Conservation (phyloP, 73 alveolate species). For the Paramecium caudatum region DNA sequence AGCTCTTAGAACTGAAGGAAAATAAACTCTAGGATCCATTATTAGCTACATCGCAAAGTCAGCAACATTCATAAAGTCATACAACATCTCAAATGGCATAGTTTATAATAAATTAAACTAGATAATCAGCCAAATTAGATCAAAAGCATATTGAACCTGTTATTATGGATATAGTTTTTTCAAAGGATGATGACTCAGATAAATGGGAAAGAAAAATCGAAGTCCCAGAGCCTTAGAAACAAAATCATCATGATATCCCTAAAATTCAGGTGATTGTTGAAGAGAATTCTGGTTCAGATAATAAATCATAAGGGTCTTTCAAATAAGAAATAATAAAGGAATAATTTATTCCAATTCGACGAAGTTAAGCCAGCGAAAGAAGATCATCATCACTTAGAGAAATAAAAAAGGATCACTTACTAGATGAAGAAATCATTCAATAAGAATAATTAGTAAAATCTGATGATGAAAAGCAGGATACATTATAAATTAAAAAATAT, state of each 20-base stretch:
- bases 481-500: no score
- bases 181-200: constrained; percentile 13
- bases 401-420: not conserved
- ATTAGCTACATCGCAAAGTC: not conserved
- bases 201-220: not conserved
- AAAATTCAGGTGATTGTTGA: not conserved
- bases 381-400: not conserved
- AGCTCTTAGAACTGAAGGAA: constrained; percentile 5
- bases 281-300: constrained; percentile 12
- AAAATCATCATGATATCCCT: not conserved
- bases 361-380: not conserved
- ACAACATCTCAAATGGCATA: constrained; percentile 21
- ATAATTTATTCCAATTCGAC: not conserved
- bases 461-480: not conserved
- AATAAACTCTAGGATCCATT: not conserved
- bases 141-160: not conserved
- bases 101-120: not conserved
- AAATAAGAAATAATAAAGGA: not conserved
- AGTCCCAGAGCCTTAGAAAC: not conserved
- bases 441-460: not conserved
- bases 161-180: constrained; percentile 4
- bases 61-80: not conserved
- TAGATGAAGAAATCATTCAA: not conserved
- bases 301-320: not conserved
- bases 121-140: constrained; percentile 1